Percentiles rank a stretch among this genome's conserved stretches.
phyloP scores from a whole-genome alignment of 208 protist genomes.

The Vickermania ingenoplastis region DNA sequence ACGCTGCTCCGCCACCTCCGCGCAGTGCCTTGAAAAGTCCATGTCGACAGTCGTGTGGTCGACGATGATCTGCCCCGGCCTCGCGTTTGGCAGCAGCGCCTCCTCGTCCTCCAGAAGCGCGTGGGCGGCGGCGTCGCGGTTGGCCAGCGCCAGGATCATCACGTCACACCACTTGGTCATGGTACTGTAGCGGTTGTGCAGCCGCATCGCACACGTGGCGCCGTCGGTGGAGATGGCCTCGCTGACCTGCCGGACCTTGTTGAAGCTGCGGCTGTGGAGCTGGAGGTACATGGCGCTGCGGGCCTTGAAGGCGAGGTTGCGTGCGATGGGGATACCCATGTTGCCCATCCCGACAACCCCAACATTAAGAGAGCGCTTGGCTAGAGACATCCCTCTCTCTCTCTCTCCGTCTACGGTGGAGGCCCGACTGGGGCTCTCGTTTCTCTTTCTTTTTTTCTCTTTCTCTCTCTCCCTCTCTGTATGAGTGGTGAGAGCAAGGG shows the following conservation, averaged over 20 bases:
- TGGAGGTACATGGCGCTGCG: constrained; percentile 81
- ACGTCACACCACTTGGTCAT: constrained; percentile 87
- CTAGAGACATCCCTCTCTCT: constrained; percentile 21
- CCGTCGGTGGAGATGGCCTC: constrained; percentile 76
- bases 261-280: constrained; percentile 60
- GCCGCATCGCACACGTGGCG: constrained; percentile 73
- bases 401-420: too few relatives aligned
- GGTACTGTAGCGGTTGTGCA: constrained; percentile 71
- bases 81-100: constrained; percentile 57
- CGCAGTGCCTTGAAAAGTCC: constrained; percentile 58
- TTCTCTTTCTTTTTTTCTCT: constrained; percentile 9
- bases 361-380: constrained; percentile 82
- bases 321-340: constrained; percentile 77
- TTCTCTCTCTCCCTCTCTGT: not conserved
- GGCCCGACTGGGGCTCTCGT: not conserved
- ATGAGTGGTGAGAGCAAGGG: not conserved
- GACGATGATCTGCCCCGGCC: constrained; percentile 78
- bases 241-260: constrained; percentile 54
- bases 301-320: constrained; percentile 83
- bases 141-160: constrained; percentile 47
- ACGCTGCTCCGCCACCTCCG: constrained; percentile 36
- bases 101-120: constrained; percentile 57
- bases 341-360: constrained; percentile 80
- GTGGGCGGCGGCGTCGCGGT: constrained; percentile 29
- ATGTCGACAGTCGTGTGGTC: constrained; percentile 86